Evolutionary conservation across 228 moss, liverwort and hornwort species (phyloP).

Genomic region (Sphagnum magellanicum): DNA sequence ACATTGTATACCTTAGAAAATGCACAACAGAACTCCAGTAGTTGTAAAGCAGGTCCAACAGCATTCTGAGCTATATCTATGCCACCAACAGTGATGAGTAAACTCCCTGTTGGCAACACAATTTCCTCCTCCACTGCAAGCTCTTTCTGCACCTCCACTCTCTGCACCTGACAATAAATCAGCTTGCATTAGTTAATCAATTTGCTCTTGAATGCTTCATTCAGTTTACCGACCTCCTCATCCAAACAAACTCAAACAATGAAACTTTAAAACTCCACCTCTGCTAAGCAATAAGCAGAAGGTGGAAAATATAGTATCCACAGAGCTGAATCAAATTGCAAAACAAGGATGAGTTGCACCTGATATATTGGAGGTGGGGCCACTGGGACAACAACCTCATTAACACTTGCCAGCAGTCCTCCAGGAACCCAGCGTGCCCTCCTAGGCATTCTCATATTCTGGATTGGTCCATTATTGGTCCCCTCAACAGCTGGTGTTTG

Average conservation of each 20-base stretch:
- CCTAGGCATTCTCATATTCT: slow-evolving; percentile 38
- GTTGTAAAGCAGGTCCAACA: slow-evolving; percentile 53
- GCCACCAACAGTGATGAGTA: slow-evolving; percentile 30
- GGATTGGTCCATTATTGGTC: slow-evolving; percentile 18
- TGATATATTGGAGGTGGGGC: slow-evolving; percentile 52
- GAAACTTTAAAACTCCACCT: too few species aligned
- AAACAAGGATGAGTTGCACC: slow-evolving; percentile 10
- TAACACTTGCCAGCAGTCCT: slow-evolving; percentile 47
- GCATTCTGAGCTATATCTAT: slow-evolving; percentile 42
- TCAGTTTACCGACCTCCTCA: too few species aligned
- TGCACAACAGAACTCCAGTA: slow-evolving; percentile 52
- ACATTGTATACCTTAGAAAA: slow-evolving; percentile 39
- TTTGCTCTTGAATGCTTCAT: too few species aligned
- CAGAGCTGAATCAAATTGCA: too few species aligned
- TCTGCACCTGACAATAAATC: too few species aligned
- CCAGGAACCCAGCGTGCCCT: slow-evolving; percentile 59
- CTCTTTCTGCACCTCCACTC: slow-evolving; percentile 35
- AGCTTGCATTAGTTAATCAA: too few species aligned
- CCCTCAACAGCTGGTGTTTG: background rate
- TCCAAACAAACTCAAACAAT: too few species aligned
- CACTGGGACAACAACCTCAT: slow-evolving; percentile 52
- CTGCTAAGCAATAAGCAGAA: too few species aligned
- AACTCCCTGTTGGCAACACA: slow-evolving; percentile 39
- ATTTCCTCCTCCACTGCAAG: slow-evolving; percentile 28
- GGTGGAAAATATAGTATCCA: too few species aligned